Evolutionary conservation across 345 rosid genomes (phyloP).

Genomic region (Corchorus olitorius): DNA sequence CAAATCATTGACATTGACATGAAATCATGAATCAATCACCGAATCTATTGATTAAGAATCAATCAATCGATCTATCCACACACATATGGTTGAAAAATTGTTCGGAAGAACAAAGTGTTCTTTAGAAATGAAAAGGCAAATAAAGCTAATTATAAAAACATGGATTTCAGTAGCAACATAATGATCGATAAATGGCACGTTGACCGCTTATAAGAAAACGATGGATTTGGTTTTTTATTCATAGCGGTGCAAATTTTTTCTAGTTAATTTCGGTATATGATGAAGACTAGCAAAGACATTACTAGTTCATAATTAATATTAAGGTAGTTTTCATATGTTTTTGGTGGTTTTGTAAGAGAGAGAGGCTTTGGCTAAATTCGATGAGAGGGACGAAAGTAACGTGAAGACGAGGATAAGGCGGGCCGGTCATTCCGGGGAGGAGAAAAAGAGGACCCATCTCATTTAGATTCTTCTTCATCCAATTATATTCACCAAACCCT

Average conservation of each 20-base stretch:
- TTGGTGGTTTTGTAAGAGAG: background rate
- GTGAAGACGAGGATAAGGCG: conserved; percentile 21
- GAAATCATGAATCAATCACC: background rate
- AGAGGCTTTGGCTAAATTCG: conserved; percentile 7
- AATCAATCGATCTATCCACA: too few species aligned
- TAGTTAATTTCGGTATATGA: too few species aligned
- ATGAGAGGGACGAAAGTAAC: conserved; percentile 19
- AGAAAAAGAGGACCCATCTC: background rate
- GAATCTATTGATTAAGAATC: too few species aligned
- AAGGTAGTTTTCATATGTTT: conserved; percentile 17
- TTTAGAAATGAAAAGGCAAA: background rate
- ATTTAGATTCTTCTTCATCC: conserved; percentile 18
- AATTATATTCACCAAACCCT: background rate
- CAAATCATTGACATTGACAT: background rate
- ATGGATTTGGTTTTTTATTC: conserved; percentile 19
- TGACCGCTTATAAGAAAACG: conserved; percentile 34
- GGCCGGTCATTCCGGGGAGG: conserved; percentile 17
- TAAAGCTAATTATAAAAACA: background rate
- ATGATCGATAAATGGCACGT: conserved; percentile 13
- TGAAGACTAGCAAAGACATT: too few species aligned
- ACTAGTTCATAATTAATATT: background rate
- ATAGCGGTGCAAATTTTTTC: background rate
- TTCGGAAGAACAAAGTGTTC: background rate
- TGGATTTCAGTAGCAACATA: conserved; percentile 24
- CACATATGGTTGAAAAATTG: background rate